Conservation (phyloP, 2,329 filamentous ascomycete genomes). For the Cytospora piceae region DNA sequence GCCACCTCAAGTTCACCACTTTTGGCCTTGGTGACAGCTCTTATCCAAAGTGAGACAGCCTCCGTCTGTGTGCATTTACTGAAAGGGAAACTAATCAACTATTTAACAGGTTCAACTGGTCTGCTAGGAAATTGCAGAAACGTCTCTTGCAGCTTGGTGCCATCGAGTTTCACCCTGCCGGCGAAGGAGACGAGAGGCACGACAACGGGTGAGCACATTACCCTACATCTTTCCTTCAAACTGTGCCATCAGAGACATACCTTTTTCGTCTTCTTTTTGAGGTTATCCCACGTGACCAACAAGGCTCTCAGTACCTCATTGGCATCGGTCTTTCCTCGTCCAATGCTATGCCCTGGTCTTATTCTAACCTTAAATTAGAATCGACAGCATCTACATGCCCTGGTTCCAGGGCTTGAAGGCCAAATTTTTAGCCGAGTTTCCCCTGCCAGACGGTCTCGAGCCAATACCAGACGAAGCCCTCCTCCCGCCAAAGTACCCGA, state of each 20-base stretch:
- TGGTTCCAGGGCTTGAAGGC: constrained; percentile 74
- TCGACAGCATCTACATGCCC: constrained; percentile 79
- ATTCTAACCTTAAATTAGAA: constrained; percentile 49
- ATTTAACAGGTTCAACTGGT: constrained; percentile 79
- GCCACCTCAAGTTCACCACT: constrained; percentile 72
- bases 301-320: not conserved
- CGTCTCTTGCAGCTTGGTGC: constrained; percentile 84
- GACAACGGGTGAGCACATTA: constrained; percentile 74
- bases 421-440: constrained; percentile 67
- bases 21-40: constrained; percentile 95
- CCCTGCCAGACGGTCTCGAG: constrained; percentile 66
- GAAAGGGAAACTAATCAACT: not conserved
- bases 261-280: not conserved
- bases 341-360: not conserved
- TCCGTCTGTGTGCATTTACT: not conserved
- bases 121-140: constrained; percentile 84
- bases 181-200: constrained; percentile 92
- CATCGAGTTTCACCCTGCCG: constrained; percentile 72
- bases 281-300: not conserved
- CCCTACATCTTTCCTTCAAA: not conserved
- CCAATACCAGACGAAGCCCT: constrained; percentile 76
- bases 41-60: constrained; percentile 75
- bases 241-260: not conserved
- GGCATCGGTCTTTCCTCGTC: not conserved
- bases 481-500: constrained; percentile 72